Conservation (phyloP, 441 rosid species). For the Erodium chrysanthum region DNA sequence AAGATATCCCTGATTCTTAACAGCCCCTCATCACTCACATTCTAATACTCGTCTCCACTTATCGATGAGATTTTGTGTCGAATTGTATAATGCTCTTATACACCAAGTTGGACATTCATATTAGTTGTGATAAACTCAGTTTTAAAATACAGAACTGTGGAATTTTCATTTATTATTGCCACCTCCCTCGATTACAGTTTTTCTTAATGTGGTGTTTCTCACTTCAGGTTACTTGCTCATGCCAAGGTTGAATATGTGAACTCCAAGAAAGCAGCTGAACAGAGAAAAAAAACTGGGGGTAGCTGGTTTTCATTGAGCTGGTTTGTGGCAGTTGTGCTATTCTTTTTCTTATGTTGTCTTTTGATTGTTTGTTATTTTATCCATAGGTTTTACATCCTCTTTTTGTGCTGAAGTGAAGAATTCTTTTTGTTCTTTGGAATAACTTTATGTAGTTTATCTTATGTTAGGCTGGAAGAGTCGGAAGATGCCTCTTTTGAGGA, state of each 20-base stretch:
- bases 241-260: conserved; percentile 89
- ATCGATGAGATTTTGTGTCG: not conserved
- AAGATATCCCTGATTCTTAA: not conserved
- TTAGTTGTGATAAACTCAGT: not conserved
- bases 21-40: not conserved
- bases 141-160: not conserved
- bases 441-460: conserved; percentile 17
- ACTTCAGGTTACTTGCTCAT: conserved; percentile 91
- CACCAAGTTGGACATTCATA: not conserved
- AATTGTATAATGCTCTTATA: not conserved
- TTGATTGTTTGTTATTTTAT: too few relatives aligned
- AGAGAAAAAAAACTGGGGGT: conserved; percentile 54
- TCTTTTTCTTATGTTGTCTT: not conserved
- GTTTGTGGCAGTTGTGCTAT: conserved; percentile 31
- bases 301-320: conserved; percentile 83
- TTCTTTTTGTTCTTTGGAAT: not conserved
- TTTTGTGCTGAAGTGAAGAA: not conserved
- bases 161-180: not conserved
- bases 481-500: conserved; percentile 45
- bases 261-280: conserved; percentile 91
- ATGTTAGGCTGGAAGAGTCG: conserved; percentile 48
- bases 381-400: not conserved
- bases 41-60: not conserved
- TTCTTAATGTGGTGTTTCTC: conserved; percentile 21
- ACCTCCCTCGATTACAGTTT: not conserved